These are phyloP conservation scores for Dimargaris cristalligena DNA, from an alignment of 192 early-diverging fungal genomes.

Conservation along the genomic window DNA sequence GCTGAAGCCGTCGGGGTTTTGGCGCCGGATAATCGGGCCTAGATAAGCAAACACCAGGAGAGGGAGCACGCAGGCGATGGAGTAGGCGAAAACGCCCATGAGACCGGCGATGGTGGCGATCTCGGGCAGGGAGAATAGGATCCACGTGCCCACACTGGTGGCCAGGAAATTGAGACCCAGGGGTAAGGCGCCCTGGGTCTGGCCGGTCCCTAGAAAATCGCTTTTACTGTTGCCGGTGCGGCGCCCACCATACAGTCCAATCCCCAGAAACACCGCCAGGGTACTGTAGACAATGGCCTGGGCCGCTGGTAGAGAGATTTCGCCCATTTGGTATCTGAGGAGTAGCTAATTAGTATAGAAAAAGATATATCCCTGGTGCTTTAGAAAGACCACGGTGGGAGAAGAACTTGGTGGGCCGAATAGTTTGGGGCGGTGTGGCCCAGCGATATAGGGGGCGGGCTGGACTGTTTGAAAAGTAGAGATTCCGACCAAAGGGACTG, in stretches of 20 bases:
- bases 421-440: no score
- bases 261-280: constrained; percentile 26
- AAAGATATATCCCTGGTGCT: no score
- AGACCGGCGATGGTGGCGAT: constrained; percentile 46
- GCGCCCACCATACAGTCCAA: constrained; percentile 35
- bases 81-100: constrained; percentile 44
- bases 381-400: no score
- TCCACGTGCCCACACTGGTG: constrained; percentile 38
- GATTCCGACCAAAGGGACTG: no score
- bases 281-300: constrained; percentile 37
- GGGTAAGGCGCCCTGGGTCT: constrained; percentile 28
- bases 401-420: no score
- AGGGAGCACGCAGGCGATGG: constrained; percentile 41
- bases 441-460: no score
- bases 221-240: constrained; percentile 26
- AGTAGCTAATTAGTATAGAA: no score
- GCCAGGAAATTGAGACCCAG: constrained; percentile 34
- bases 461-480: no score
- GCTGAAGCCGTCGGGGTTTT: constrained; percentile 42
- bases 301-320: constrained; percentile 25
- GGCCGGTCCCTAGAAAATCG: constrained; percentile 34
- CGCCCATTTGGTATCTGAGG: no score
- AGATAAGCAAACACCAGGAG: constrained; percentile 38
- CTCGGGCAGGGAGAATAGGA: constrained; percentile 46
- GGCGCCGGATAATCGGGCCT: constrained; percentile 37